Base-by-base conservation (phyloP, 805 yeast genomes). In the Sugiyamaella smithiae region DNA sequence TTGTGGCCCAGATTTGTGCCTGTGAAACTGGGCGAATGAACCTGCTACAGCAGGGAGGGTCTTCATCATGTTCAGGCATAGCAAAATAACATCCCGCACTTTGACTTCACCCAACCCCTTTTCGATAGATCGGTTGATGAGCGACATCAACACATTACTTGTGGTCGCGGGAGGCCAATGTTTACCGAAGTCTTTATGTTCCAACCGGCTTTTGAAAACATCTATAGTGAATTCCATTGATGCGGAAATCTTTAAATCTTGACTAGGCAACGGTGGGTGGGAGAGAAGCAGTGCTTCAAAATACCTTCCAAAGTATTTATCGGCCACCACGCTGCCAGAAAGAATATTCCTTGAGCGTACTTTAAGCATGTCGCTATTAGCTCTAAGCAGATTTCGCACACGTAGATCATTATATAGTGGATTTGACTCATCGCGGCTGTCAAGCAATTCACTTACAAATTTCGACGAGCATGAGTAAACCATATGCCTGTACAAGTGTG, bases 371-470 rank as follows among this genome's bases (percentile, higher is more conserved):
- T 12, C 5, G 6, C 24, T 25, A 23, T 37, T 22, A 3, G 41
- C n/a, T 23, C 20, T 37, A 25, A 17, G 16, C 25, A 37, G 20
- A 9, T 16, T 14, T 23, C 4, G n/a, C 26, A 19, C 24, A 19
- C 25, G 41, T 20, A 37, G 12, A 7, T 22, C 25, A 2, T 3
- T 12, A 37, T 37, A 37, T 2, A 37, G 41, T 2, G 41, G 41
- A 12, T 37, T 37, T 2, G 41, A 4, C n/a, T 4, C 25, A n/a
- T 37, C 41, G 12, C 20, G 16, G 3, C 20, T n/a, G 20, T 37
- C 41, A 17, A 37, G 41, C 22, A 37, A n/a, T 9, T 37, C 25
- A 16, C n/a, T 16, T 2, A 37, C 24, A 37, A 37, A 37, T n/a
- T 37, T 12, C 2, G 41, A 25, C 12, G 41, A 37, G 23, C 41